Evolutionary conservation across 179 eudicot species (phyloP), one percentile per base, ranked within the genome.

Genomic region (Nepenthes alata): DNA sequence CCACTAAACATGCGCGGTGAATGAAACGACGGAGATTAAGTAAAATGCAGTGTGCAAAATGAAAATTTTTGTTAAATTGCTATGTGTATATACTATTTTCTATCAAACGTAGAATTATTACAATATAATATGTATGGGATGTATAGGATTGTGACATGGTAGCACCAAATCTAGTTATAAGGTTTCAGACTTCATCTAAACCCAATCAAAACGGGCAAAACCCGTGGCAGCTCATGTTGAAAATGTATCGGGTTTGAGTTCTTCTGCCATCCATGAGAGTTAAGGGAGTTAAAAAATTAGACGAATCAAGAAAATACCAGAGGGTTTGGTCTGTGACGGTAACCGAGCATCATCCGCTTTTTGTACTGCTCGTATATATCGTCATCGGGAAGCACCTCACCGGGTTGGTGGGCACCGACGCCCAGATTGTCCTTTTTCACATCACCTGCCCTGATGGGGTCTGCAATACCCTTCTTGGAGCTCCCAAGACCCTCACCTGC

Each of bases 321-420:
- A 57, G 98, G 98, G 67, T 93, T 93, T 58, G 98, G 98, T 65
- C 98, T 75, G 78, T 89, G 77, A 13, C 75, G 72, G 67, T 93
- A 93, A 61, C 98, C 98, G 11, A 93, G 90, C 98, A 93, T 93
- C 98, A 93, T 93, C 2, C 97, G 90, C 77, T 93, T 93, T 81
- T 93, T 93, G 72, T 89, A 93, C 73, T 93, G 98, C 75, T 93
- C 98, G 12, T 93, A 93, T 62, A 93, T 93, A 72, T 93, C 98
- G 69, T 93, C 98, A 0, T 93, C 98, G 25, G 98, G 82, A 34
- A 79, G 85, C 64, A 93, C 98, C 68, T 93, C 98, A 8, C 98
- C 95, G 0, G 98, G 98, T 41, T 85, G 78, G 37, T 75, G 72
- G 15, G 98, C 98, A 54, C 98, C 98, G 52, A 93, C 98, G n/a